Evolutionary conservation across 805 yeast genomes (phyloP).

Genomic region (Candida namnaoensis): DNA sequence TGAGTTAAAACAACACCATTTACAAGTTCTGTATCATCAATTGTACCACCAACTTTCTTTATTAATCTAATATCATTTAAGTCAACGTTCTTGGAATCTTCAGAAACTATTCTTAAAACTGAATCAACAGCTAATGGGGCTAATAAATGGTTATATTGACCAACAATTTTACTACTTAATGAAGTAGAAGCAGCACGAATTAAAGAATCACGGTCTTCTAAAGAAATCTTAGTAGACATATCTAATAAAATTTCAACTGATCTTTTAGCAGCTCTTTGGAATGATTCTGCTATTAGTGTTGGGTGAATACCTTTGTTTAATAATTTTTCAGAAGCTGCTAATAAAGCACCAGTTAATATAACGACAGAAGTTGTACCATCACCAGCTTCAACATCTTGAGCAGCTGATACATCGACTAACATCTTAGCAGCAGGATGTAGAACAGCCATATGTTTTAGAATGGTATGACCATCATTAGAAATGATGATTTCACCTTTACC

Average conservation of each 20-base stretch:
- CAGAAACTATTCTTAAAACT: conserved; percentile 71
- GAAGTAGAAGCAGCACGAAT: conserved; percentile 89
- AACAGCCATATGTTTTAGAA: conserved; percentile 84
- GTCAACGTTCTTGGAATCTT: conserved; percentile 87
- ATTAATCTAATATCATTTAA: conserved; percentile 89
- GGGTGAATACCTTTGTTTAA: conserved; percentile 94
- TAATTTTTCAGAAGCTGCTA: conserved; percentile 90
- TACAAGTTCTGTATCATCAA: conserved; percentile 87
- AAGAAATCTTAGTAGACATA: conserved; percentile 58
- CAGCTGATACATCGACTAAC: conserved; percentile 87
- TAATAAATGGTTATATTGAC: conserved; percentile 91
- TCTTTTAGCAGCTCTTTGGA: conserved; percentile 63
- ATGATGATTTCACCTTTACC: conserved; percentile 74
- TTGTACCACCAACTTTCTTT: conserved; percentile 87
- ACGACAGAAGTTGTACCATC: conserved; percentile 98
- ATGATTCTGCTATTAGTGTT: conserved; percentile 91
- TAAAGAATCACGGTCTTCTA: conserved; percentile 64
- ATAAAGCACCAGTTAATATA: conserved; percentile 79
- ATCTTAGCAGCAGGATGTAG: conserved; percentile 98
- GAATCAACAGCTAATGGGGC: conserved; percentile 92
- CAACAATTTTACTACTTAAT: conserved; percentile 81
- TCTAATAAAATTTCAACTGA: conserved; percentile 69
- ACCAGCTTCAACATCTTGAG: conserved; percentile 97
- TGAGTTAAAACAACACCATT: conserved; percentile 93
- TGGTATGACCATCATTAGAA: conserved; percentile 98